Evolutionary conservation across 2,329 filamentous ascomycete species (phyloP).

Genomic region (Fusarium buharicum): DNA sequence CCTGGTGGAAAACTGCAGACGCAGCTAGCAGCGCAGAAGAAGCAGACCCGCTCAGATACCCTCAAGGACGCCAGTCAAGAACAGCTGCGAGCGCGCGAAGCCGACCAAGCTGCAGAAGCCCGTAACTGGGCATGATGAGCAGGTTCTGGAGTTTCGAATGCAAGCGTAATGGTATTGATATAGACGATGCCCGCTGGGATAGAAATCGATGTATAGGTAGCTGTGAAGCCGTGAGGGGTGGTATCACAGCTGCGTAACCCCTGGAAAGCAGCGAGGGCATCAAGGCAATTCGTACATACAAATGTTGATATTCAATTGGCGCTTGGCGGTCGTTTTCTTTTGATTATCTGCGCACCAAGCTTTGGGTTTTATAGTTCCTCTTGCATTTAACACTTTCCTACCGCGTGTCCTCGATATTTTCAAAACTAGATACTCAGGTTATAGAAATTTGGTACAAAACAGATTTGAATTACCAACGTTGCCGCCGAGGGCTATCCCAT

Average conservation of each 20-base stretch:
- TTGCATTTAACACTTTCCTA: neutral
- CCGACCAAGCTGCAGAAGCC: slow-evolving; percentile 65
- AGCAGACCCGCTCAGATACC: slow-evolving; percentile 74
- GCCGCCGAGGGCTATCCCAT: neutral
- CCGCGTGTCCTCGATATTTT: slow-evolving; percentile 1
- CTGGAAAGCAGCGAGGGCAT: neutral
- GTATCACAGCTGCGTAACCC: neutral
- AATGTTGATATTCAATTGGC: neutral
- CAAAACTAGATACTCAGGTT: neutral
- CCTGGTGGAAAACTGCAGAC: slow-evolving; percentile 74
- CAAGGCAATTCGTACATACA: neutral
- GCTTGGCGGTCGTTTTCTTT: slow-evolving; percentile 9
- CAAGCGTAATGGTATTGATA: neutral
- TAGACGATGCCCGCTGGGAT: neutral
- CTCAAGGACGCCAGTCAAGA: slow-evolving; percentile 74
- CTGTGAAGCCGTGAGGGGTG: neutral
- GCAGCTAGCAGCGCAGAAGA: slow-evolving; percentile 80
- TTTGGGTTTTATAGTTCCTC: neutral
- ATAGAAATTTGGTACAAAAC: neutral
- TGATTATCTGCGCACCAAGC: slow-evolving; percentile 2
- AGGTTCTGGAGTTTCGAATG: neutral
- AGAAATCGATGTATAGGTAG: neutral
- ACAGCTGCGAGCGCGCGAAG: slow-evolving; percentile 73
- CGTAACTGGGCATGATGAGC: slow-evolving; percentile 51
- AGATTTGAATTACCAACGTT: slow-evolving; percentile 13